These are phyloP conservation scores for Tylopilus subfusipes DNA, from an alignment of 768 basidiomycete species.

Conservation along the genomic window DNA sequence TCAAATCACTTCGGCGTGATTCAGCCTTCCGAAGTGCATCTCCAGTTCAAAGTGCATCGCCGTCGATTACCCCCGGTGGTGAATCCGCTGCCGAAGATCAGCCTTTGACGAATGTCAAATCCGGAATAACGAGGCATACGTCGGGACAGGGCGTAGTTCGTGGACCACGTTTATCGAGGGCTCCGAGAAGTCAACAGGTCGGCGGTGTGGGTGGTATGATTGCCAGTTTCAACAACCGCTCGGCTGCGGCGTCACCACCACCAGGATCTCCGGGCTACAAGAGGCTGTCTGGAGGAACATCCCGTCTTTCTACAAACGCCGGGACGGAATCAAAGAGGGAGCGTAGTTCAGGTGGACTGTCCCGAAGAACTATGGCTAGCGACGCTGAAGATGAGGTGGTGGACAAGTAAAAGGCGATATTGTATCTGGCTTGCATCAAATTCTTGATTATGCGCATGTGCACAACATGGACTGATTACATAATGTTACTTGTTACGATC, in stretches of 20 bases:
- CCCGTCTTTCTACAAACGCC: constrained; percentile 12
- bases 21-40: constrained; percentile 36
- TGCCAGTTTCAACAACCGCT: constrained; percentile 52
- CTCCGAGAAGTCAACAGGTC: constrained; percentile 41
- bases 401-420: constrained; percentile 22
- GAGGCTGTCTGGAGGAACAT: constrained; percentile 41
- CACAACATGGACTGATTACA: no score
- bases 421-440: background rate
- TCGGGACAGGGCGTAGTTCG: constrained; percentile 43
- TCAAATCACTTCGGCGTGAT: constrained; percentile 36
- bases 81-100: constrained; percentile 32
- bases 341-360: constrained; percentile 46
- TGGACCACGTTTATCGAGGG: constrained; percentile 48
- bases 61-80: constrained; percentile 28
- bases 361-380: constrained; percentile 77
- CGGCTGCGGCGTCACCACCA: constrained; percentile 36
- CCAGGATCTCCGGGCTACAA: constrained; percentile 42
- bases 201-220: constrained; percentile 54
- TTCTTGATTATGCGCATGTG: background rate
- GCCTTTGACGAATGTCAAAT: constrained; percentile 30
- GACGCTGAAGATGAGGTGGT: constrained; percentile 78
- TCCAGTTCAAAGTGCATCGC: constrained; percentile 39
- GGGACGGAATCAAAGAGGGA: constrained; percentile 34
- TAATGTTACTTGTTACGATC: no score
- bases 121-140: constrained; percentile 44